Conservation (phyloP, 192 early-diverging fungal species). For the Backusella macrospora region DNA sequence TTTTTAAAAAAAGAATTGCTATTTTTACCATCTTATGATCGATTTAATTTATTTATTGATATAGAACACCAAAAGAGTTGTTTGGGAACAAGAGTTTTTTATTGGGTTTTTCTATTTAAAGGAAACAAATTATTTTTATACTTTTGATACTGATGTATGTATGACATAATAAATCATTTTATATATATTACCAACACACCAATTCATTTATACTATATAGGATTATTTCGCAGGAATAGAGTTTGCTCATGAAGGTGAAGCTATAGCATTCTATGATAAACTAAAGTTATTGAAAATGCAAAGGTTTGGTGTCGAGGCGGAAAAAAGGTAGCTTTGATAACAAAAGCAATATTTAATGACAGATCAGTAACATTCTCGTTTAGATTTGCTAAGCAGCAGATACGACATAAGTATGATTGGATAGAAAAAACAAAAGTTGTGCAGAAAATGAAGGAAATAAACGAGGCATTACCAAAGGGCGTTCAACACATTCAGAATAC, state of each 20-base stretch:
- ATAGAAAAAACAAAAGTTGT: neutral
- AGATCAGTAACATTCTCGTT: neutral
- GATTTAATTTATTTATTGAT: neutral
- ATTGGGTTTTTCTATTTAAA: conserved; percentile 66
- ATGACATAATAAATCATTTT: neutral
- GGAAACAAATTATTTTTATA: conserved; percentile 69
- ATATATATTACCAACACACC: neutral
- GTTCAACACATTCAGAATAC: neutral
- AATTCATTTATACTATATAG: conserved; percentile 19
- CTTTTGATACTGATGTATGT: conserved; percentile 70
- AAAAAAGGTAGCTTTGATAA: neutral
- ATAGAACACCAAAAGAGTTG: conserved; percentile 52
- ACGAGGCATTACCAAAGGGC: neutral
- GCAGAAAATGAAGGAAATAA: neutral
- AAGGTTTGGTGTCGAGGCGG: neutral
- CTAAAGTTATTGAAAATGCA: neutral
- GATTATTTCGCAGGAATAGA: conserved; percentile 66
- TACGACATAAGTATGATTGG: neutral
- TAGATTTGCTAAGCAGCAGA: neutral
- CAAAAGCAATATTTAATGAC: neutral
- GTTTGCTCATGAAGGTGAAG: conserved; percentile 69
- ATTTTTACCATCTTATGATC: neutral
- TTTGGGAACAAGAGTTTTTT: conserved; percentile 82
- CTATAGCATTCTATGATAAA: conserved; percentile 55
- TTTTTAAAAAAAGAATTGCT: neutral